Percentiles rank a stretch among this genome's conserved stretches.
Evolutionary conservation across 352 stramenopile genomes (phyloP).

Genomic region (Globisporangium sylvaticum): DNA sequence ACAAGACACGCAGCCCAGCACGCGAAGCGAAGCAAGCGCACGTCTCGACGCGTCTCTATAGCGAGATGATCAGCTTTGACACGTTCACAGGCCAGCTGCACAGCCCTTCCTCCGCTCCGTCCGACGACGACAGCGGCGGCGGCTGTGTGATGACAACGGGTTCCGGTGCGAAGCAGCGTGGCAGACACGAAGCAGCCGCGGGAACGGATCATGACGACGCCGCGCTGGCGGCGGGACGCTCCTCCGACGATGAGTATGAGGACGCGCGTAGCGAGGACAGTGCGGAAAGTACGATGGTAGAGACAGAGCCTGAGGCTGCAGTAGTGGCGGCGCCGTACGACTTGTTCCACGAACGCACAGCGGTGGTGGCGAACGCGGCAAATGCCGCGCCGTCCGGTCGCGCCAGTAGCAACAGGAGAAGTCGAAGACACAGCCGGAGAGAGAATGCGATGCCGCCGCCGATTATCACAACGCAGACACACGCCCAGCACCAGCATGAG

Average conservation of each 20-base stretch:
- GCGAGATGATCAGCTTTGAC: slow-evolving; percentile 74
- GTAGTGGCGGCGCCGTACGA: slow-evolving; percentile 15
- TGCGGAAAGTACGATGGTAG: slow-evolving; percentile 25
- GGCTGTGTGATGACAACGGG: slow-evolving; percentile 3
- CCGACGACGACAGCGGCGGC: not conserved
- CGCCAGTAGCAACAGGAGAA: not conserved
- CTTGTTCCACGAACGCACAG: slow-evolving; percentile 34
- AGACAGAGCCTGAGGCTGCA: not conserved
- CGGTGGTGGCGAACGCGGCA: not conserved
- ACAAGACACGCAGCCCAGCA: not conserved
- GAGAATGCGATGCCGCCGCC: slow-evolving; percentile 5
- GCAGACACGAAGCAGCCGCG: slow-evolving; percentile 10
- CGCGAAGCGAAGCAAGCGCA: not conserved
- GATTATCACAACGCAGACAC: slow-evolving; percentile 4
- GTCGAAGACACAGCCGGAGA: slow-evolving; percentile 2
- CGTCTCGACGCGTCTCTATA: not conserved
- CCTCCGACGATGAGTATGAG: slow-evolving; percentile 16
- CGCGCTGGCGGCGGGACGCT: slow-evolving; percentile 9
- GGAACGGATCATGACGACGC: slow-evolving; percentile 12
- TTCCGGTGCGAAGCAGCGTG: slow-evolving; percentile 20
- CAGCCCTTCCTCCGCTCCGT: slow-evolving; percentile 5
- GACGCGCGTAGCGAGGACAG: slow-evolving; percentile 26
- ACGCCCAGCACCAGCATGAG: not conserved
- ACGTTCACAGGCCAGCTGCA: slow-evolving; percentile 40
- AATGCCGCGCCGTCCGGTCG: not conserved